Evolutionary conservation across 768 basidiomycete species (phyloP).

Genomic region (Pleurotus citrinopileatus): DNA sequence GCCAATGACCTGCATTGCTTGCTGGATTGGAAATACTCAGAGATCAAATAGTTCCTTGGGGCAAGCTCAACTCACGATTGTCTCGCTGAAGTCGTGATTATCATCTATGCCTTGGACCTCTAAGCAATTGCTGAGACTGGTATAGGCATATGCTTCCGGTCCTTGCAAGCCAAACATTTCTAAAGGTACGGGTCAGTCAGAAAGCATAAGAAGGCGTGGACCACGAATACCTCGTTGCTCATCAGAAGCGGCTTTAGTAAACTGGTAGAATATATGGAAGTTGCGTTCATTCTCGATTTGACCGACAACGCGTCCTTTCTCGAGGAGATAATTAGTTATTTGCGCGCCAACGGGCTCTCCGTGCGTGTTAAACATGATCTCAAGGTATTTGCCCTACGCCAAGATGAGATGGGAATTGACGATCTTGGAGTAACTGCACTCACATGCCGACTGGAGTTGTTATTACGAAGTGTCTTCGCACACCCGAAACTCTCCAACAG

Average conservation of each 20-base stretch:
- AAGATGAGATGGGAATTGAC: slow-evolving; percentile 15
- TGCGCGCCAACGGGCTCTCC: slow-evolving; percentile 97
- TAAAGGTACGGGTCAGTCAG: slow-evolving; percentile 29
- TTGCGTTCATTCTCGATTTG: slow-evolving; percentile 96
- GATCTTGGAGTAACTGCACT: slow-evolving; percentile 27
- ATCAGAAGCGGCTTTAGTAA: slow-evolving; percentile 90
- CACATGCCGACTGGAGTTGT: slow-evolving; percentile 98
- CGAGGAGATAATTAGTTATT: slow-evolving; percentile 96
- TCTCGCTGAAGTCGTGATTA: slow-evolving; percentile 81
- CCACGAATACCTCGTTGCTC: slow-evolving; percentile 74
- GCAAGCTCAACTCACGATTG: slow-evolving; percentile 56
- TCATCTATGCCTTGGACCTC: slow-evolving; percentile 92
- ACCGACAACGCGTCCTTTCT: slow-evolving; percentile 95
- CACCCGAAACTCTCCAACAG: slow-evolving; percentile 97
- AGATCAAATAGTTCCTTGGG: neutral
- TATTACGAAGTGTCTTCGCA: slow-evolving; percentile 97
- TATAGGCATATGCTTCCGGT: slow-evolving; percentile 94
- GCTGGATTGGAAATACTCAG: slow-evolving; percentile 37
- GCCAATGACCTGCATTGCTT: slow-evolving; percentile 93
- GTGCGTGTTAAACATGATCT: slow-evolving; percentile 95
- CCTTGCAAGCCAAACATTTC: slow-evolving; percentile 95
- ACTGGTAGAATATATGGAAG: slow-evolving; percentile 99
- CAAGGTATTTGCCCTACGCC: slow-evolving; percentile 91
- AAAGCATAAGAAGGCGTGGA: neutral
- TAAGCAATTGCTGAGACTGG: slow-evolving; percentile 87